Percentiles rank a stretch among this genome's conserved stretches.
These are phyloP conservation scores for Podila epigama DNA, from an alignment of 192 early-diverging fungal genomes.

Conservation along the genomic window DNA sequence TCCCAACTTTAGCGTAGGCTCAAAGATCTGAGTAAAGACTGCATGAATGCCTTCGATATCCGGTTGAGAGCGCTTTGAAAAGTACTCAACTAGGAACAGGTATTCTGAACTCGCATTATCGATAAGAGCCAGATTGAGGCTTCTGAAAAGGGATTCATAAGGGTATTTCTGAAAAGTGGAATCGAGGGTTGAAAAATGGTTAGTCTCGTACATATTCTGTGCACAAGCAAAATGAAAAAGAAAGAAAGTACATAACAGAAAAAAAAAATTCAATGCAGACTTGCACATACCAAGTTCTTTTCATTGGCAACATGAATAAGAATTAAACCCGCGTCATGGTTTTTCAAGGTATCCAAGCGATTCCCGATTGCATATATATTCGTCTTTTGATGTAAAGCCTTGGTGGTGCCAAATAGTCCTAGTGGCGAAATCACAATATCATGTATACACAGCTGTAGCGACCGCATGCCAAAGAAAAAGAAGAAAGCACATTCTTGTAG, in stretches of 20 bases:
- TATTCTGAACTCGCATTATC: slow-evolving; percentile 98
- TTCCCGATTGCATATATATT: slow-evolving; percentile 89
- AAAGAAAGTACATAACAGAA: not conserved
- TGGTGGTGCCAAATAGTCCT: slow-evolving; percentile 73
- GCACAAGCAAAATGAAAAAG: not conserved
- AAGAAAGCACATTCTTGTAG: too few species aligned
- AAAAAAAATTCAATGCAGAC: not conserved
- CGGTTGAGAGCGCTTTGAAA: slow-evolving; percentile 74
- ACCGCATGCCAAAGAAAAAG: too few species aligned
- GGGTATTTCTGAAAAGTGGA: slow-evolving; percentile 66
- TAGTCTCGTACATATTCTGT: too few species aligned
- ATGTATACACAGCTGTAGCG: too few species aligned
- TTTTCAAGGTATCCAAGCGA: slow-evolving; percentile 77
- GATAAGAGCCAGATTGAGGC: slow-evolving; percentile 87
- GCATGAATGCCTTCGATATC: slow-evolving; percentile 67
- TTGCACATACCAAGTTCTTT: slow-evolving; percentile 62
- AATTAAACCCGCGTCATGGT: slow-evolving; percentile 86
- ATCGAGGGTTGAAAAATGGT: not conserved
- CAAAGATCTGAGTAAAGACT: slow-evolving; percentile 91
- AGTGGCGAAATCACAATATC: not conserved
- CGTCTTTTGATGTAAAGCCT: slow-evolving; percentile 79
- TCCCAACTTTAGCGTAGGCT: slow-evolving; percentile 77
- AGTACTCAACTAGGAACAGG: slow-evolving; percentile 91
- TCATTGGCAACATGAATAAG: slow-evolving; percentile 83
- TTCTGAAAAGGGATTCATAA: slow-evolving; percentile 92